phyloP scores from a whole-genome alignment of 805 yeast genomes.

The Yamadazyma kitorensis region DNA sequence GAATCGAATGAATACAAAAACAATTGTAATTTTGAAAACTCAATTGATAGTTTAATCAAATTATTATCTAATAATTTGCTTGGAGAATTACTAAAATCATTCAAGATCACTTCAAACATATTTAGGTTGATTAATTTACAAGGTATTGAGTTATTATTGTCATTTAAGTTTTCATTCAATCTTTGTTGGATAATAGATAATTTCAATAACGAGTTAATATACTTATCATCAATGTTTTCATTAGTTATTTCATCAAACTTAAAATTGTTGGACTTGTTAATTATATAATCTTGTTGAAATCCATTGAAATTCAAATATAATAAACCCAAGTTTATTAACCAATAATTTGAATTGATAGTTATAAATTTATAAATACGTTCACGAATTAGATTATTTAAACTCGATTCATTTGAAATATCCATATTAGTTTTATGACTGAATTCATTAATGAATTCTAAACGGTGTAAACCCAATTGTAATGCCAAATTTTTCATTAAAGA shows the following conservation, averaged over 20 bases:
- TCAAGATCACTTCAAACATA: conserved; percentile 42
- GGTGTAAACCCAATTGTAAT: conserved; percentile 43
- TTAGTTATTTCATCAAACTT: conserved; percentile 14
- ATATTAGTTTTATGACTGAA: conserved; percentile 35
- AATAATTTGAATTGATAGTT: conserved; percentile 41
- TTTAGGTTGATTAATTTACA: conserved; percentile 35
- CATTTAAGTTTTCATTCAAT: conserved; percentile 37
- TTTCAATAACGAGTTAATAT: conserved; percentile 24
- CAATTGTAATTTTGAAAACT: conserved; percentile 37
- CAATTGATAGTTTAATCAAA: conserved; percentile 30
- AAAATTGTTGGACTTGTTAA: conserved; percentile 28
- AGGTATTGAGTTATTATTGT: conserved; percentile 15
- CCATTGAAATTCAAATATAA: conserved; percentile 29
- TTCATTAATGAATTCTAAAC: conserved; percentile 38
- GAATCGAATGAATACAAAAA: conserved; percentile 32
- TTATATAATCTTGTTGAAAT: conserved; percentile 34
- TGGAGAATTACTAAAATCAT: conserved; percentile 21
- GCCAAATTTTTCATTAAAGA: conserved; percentile 38
- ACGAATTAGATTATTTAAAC: conserved; percentile 31
- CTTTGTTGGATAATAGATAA: conserved; percentile 38
- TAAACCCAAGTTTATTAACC: conserved; percentile 40
- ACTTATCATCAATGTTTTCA: conserved; percentile 15
- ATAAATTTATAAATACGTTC: conserved; percentile 43
- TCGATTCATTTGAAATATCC: conserved; percentile 23
- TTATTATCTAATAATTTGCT: conserved; percentile 20